These are phyloP conservation scores for Stromatinia cepivora DNA, from an alignment of 2,329 filamentous ascomycete genomes.

Conservation along the genomic window DNA sequence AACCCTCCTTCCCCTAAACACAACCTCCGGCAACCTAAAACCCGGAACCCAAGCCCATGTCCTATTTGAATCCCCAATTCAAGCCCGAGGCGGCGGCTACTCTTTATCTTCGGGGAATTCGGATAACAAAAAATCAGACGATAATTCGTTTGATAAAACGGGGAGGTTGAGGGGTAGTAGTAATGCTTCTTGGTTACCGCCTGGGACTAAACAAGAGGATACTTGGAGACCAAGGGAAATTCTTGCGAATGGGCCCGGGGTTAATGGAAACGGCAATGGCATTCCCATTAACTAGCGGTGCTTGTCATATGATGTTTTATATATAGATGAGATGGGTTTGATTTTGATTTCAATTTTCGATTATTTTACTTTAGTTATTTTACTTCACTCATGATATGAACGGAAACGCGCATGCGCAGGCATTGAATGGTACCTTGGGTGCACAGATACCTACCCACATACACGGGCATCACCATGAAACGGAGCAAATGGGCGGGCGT, in stretches of 20 bases:
- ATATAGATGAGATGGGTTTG: constrained; percentile 12
- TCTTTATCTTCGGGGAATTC: constrained; percentile 45
- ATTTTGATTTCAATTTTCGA: constrained; percentile 1
- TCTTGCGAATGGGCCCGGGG: constrained; percentile 11
- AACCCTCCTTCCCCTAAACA: constrained; percentile 34
- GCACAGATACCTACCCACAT: background rate
- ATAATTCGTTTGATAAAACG: constrained; percentile 59
- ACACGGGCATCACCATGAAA: background rate
- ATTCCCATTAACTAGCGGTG: constrained; percentile 15
- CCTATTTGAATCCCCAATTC: constrained; percentile 13
- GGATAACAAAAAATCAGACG: constrained; percentile 43
- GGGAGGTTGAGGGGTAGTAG: constrained; percentile 47
- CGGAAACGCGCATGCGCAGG: constrained; percentile 8
- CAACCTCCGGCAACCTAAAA: constrained; percentile 19
- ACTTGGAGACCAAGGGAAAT: constrained; percentile 61
- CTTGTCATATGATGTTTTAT: background rate
- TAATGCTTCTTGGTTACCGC: constrained; percentile 64
- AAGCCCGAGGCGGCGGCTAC: constrained; percentile 32
- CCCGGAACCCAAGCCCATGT: constrained; percentile 20
- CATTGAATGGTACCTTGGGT: background rate
- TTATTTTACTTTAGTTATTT: background rate
- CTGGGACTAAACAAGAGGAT: constrained; percentile 81
- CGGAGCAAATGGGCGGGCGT: background rate
- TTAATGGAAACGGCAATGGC: constrained; percentile 9
- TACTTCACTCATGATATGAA: constrained; percentile 11